Percentiles rank a stretch among this genome's conserved stretches.
phyloP scores from a whole-genome alignment of 2,329 filamentous ascomycete species.

The Colletotrichum navitas region DNA sequence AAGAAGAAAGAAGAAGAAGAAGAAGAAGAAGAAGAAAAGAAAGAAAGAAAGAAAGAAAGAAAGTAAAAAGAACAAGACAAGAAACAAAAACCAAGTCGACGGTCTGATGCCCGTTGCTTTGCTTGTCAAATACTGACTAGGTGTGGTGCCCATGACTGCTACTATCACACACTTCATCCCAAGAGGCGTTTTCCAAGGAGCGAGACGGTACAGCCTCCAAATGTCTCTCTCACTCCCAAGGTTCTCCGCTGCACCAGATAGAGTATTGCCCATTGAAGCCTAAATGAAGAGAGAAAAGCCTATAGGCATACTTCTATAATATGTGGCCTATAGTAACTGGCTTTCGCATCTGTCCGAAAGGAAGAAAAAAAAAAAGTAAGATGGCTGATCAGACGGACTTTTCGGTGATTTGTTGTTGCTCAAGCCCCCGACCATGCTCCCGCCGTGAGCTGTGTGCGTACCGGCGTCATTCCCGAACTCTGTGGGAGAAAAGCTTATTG shows the following conservation, averaged over 20 bases:
- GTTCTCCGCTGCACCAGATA: slow-evolving; percentile 24
- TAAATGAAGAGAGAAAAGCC: background rate
- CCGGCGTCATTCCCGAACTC: background rate
- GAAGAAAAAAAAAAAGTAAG: background rate
- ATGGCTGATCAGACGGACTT: slow-evolving; percentile 34
- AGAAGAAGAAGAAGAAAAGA: too few relatives aligned
- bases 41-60: background rate
- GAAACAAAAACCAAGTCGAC: background rate
- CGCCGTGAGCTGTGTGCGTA: slow-evolving; percentile 11
- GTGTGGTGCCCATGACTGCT: background rate
- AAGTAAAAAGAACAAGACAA: background rate
- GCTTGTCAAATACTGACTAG: background rate
- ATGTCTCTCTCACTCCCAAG: background rate
- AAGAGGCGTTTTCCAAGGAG: background rate
- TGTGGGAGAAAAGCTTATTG: slow-evolving; percentile 23
- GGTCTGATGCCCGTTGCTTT: slow-evolving; percentile 4
- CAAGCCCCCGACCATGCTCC: background rate
- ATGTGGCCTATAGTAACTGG: background rate
- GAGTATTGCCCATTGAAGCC: slow-evolving; percentile 17
- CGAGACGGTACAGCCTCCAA: background rate
- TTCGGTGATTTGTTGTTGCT: background rate
- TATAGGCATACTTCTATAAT: background rate
- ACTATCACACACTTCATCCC: background rate
- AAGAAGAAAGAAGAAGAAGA: too few relatives aligned
- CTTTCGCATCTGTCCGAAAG: slow-evolving; percentile 20